Conservation (phyloP, 2,329 filamentous ascomycete species). For the Epichloe coenophiala region DNA sequence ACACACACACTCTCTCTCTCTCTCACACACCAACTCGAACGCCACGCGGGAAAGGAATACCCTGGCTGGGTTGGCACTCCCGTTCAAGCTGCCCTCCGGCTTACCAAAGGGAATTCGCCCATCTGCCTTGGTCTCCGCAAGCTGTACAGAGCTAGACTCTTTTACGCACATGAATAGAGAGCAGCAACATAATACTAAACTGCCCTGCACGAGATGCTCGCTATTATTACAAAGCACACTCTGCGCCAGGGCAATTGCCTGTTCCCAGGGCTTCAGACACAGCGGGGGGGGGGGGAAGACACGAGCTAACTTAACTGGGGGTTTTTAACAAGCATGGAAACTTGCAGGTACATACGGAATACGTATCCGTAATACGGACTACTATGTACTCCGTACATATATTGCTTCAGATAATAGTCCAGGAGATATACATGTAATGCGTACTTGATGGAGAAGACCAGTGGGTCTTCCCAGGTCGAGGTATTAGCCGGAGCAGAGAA, state of each 20-base stretch:
- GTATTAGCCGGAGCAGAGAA: background rate
- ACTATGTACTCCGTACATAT: background rate
- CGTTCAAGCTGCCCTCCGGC: background rate
- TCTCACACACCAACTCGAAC: background rate
- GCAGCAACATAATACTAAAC: no score
- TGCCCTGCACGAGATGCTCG: background rate
- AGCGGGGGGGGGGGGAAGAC: background rate
- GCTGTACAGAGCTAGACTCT: background rate
- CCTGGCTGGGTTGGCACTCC: background rate
- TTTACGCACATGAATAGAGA: background rate
- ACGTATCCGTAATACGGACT: no score
- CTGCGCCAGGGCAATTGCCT: background rate
- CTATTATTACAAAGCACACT: background rate
- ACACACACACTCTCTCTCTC: background rate
- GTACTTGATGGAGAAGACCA: background rate
- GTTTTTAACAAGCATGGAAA: background rate
- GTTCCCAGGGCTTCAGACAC: background rate
- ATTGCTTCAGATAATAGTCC: constrained; percentile 2
- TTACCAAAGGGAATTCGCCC: background rate
- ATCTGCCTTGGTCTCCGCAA: background rate
- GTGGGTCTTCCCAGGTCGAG: background rate
- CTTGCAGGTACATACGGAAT: background rate
- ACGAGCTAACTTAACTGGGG: background rate
- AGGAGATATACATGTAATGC: background rate
- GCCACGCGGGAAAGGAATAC: constrained; percentile 6